Conservation (phyloP, 169 alveolate genomes). For the Plasmodium fragile region DNA sequence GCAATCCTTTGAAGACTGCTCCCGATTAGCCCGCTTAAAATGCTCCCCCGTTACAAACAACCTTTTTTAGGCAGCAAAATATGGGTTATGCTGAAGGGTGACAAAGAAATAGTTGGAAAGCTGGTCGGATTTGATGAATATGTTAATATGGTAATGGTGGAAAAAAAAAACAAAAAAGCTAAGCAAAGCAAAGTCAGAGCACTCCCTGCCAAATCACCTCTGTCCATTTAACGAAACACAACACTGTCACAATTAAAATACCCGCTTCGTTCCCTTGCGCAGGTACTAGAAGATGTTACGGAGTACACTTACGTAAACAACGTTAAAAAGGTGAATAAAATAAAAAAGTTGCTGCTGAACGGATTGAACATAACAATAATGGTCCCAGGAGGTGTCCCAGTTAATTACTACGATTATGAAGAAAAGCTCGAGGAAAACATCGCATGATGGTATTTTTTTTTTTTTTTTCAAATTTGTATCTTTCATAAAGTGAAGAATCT, state of each 20-base stretch:
- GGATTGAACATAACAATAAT: slow-evolving; percentile 90
- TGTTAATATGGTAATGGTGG: slow-evolving; percentile 90
- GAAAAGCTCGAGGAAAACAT: slow-evolving; percentile 74
- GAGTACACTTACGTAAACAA: slow-evolving; percentile 87
- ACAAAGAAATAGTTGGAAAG: slow-evolving; percentile 91
- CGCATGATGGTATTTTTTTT: slow-evolving; percentile 3
- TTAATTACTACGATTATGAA: slow-evolving; percentile 76
- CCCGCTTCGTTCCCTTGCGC: background rate
- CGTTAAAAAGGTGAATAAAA: slow-evolving; percentile 84
- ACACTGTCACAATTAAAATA: background rate
- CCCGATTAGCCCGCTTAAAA: background rate
- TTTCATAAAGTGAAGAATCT: background rate
- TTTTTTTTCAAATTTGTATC: slow-evolving; percentile 8
- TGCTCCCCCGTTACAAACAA: background rate
- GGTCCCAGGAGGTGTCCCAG: slow-evolving; percentile 90
- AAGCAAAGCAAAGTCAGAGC: background rate
- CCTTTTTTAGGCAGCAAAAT: slow-evolving; percentile 89
- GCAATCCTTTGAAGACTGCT: background rate
- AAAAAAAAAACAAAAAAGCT: slow-evolving; percentile 4
- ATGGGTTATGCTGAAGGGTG: slow-evolving; percentile 92
- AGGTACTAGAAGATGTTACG: slow-evolving; percentile 91
- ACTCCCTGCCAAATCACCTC: background rate
- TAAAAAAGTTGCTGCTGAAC: slow-evolving; percentile 85
- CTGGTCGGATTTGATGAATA: slow-evolving; percentile 95
- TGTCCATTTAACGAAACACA: background rate